Base-by-base conservation (phyloP, 2,329 filamentous ascomycete genomes). In the Rhynchosporium secalis region DNA sequence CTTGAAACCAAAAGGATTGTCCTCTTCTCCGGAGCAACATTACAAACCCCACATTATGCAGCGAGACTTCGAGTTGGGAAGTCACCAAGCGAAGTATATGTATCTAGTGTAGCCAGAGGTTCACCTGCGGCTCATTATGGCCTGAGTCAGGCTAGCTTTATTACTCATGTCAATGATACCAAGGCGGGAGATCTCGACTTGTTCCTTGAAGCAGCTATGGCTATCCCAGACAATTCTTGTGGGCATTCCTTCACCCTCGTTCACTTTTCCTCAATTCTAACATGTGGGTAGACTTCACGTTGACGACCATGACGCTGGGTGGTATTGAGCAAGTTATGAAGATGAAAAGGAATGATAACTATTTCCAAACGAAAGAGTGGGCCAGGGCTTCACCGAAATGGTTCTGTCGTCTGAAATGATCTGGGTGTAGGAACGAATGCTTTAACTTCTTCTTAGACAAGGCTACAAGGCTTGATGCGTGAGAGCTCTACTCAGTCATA, bases 331-430 rank as follows among this genome's bases (percentile, higher is more conserved):
- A 95, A 92, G 92, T 99, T 15, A 91, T 96, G 45, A 99, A 95
- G 9, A 96, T 99, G 91, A 99, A 99, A 86, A 98, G 98, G 84
- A 97, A 97, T 71, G 94, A 99, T 74, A 95, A 99, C 77, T 99
- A 99, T 75, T 90, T 89, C 76, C 86, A 87, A 0, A 89, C 86
- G 0, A 84, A 86, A 75, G 87, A 89, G 71, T 88, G 86, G 81
- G 83, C 86, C 75, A 88, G 88, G 74, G 86, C 49, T 26, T 54
- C 49, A 3, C 49, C 49, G 36, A 54, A 54, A 28, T 54, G 49
- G 49, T 40, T 36, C 28, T 2, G 31, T 40, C 33, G 49, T n/a
- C n/a, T 29, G 36, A 20, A 10, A 7, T 8, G 48, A 26, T 38
- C 15, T 3, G 12, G 6, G 20, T 3, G 3, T 15, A 20, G n/a